Base-by-base conservation (phyloP, 192 early-diverging fungal species). In the Ramicandelaber brevisporus region DNA sequence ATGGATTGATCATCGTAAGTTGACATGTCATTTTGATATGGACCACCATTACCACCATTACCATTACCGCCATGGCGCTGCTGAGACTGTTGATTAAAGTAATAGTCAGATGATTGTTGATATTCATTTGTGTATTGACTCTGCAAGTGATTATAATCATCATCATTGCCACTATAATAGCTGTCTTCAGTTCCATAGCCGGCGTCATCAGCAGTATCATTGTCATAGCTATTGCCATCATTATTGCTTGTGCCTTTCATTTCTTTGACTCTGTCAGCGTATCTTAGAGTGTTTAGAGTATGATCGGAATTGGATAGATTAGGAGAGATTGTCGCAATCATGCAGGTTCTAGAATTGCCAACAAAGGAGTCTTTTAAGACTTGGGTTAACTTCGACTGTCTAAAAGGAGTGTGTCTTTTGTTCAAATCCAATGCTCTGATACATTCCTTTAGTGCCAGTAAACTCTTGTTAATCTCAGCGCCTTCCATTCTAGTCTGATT, bases 401-500 rank as follows among this genome's bases (percentile, higher is more conserved):
- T 65, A 62, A 95, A 99, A 2, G 93, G 93, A 19, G 81, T 86
- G 46, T 99, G 93, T 27, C 69, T 75, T 34, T 86, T 89, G 36
- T 79, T 78, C 40, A 86, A 72, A 41, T 95, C 93, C 21, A 95
- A 47, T 1, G 93, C 87, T 29, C 89, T 74, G 50, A 99, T 99
- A 38, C 89, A 95, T 41, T 95, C 89, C 48, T 99, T 95, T 36
- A 99, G 50, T 0, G 93, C 93, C 31, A 99, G 53, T 38, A 99
- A 57, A 45, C 82, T 85, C 51, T 95, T 95, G 62, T 99, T 99
- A 58, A 99, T 99, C 55, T 99, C 89, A 1, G 89, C 80, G 8
- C 89, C 93, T 44, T 98, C 92, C 87, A 88, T 88, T 43, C 83
- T 70, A 44, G 89, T 95, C 52, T 92, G 78, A 51, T 92, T 74